Base-by-base conservation (phyloP, 257 asterid genomes). In the Jaltomata sinuosa region DNA sequence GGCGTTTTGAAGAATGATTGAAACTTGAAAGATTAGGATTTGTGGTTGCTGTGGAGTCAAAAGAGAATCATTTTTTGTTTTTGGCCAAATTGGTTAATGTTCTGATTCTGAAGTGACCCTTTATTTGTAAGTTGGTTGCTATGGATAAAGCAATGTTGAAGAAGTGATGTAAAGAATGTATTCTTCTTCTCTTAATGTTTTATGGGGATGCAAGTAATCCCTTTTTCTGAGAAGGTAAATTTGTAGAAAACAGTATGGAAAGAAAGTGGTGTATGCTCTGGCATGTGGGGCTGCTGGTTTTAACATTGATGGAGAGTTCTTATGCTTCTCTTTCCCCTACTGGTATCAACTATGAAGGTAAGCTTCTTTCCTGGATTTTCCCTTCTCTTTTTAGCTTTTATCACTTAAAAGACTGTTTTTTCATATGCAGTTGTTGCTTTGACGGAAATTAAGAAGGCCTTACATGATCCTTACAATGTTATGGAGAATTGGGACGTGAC, bases 301-400 rank as follows among this genome's bases (percentile, higher is more conserved):
- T 68, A 88, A 85, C 87, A 86, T 88, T 92, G 83, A 83, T 93
- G 67, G 88, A 83, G 92, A 84, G 83, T 83, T 91, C 90, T 86
- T 87, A 86, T 87, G 93, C 97, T 85, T 91, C 98, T 80, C 98
- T 97, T 69, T 97, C 99, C 84, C 99, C 99, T 83, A 88, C 98
- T 89, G 99, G 99, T 49, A 93, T 97, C 3, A 97, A 95, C 86
- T 97, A 93, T 92, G 99, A 97, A 95, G 99, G 99, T 97, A 61
- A 84, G 83, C 82, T 87, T 83, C 74, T 87, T 69, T 29, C 59
- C 12, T 53, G 53, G 49, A 38, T 59, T 42, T 79, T 29, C 19
- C 79, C 53, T 31, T 32, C 59, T 61, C 19, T 25, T 32, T 12
- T 29, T 64, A 64, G 42, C 42, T 64, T 64, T 15, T 64, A 14